Percentiles rank a stretch among this genome's conserved stretches.
Conservation (phyloP, 768 basidiomycete genomes). For the Pholiota molesta region DNA sequence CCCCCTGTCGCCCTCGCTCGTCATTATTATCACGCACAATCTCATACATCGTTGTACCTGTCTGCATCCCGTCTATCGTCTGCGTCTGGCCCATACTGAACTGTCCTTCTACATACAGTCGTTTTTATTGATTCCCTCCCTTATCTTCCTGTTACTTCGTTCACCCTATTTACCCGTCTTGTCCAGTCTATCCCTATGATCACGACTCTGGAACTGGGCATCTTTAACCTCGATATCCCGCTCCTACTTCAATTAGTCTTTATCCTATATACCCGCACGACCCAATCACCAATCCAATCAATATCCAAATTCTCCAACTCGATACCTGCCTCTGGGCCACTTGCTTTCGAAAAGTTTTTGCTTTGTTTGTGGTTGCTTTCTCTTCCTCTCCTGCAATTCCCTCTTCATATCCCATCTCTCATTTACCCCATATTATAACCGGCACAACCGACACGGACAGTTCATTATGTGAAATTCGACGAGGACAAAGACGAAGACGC, state of each 20-base stretch:
- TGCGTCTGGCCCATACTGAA: slow-evolving; percentile 9
- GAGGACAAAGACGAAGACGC: neutral
- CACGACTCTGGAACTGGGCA: slow-evolving; percentile 7
- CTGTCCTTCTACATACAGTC: slow-evolving; percentile 8
- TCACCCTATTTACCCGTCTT: neutral
- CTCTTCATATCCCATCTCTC: slow-evolving; percentile 1
- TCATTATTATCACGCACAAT: slow-evolving; percentile 2
- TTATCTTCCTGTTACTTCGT: neutral
- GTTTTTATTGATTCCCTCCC: slow-evolving; percentile 1
- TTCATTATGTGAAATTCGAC: neutral
- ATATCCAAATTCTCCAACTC: slow-evolving; percentile 2
- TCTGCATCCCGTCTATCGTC: slow-evolving; percentile 2
- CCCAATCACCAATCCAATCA: slow-evolving; percentile 11
- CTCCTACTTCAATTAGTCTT: slow-evolving; percentile 9
- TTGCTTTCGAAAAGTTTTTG: slow-evolving; percentile 8
- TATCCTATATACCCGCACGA: slow-evolving; percentile 13
- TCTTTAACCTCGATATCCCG: slow-evolving; percentile 12
- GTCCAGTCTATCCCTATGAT: neutral
- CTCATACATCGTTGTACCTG: slow-evolving; percentile 4
- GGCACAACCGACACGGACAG: slow-evolving; percentile 3
- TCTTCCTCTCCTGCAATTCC: slow-evolving; percentile 2
- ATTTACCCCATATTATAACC: neutral
- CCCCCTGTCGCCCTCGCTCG: neutral
- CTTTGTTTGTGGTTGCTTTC: slow-evolving; percentile 14
- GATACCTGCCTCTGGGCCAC: neutral